Conservation (phyloP, 257 asterid species). For the Solanum arcanum region DNA sequence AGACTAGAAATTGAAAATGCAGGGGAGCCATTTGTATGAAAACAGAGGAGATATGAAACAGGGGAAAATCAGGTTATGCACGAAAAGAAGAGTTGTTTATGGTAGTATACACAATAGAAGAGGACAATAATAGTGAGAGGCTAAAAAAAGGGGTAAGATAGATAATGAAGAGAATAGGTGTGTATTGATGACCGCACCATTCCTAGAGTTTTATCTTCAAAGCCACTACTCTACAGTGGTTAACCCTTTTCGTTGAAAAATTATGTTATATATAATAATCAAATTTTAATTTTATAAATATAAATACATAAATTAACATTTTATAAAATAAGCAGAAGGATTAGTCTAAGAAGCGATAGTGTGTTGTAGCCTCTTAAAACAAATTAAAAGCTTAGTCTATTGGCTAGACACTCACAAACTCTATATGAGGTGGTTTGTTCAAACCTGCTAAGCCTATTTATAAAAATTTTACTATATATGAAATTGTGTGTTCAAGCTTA, state of each 20-base stretch:
- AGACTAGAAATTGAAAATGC: not conserved
- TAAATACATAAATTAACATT: too few species aligned
- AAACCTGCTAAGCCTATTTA: too few species aligned
- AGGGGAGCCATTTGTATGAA: not conserved
- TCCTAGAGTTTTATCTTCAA: not conserved
- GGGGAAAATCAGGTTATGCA: not conserved
- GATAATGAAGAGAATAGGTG: not conserved
- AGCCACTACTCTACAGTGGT: not conserved
- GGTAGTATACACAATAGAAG: not conserved
- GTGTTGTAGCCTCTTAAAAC: too few species aligned
- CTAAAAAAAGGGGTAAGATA: not conserved
- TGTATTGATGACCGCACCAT: conserved; percentile 18
- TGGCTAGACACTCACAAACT: too few species aligned
- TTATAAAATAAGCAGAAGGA: too few species aligned
- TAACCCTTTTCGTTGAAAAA: too few species aligned
- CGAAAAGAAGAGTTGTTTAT: not conserved
- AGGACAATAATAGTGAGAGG: not conserved
- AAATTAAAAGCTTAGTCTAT: too few species aligned
- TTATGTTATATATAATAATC: rapidly evolving
- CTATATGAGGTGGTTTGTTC: too few species aligned
- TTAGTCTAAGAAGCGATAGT: too few species aligned
- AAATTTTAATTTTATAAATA: too few species aligned
- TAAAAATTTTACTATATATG: too few species aligned
- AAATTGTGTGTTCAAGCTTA: too few species aligned
- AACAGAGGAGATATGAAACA: not conserved